These are phyloP conservation scores for Ilyonectria sp. DNA, from an alignment of 2,329 filamentous ascomycete genomes.

Conservation along the genomic window DNA sequence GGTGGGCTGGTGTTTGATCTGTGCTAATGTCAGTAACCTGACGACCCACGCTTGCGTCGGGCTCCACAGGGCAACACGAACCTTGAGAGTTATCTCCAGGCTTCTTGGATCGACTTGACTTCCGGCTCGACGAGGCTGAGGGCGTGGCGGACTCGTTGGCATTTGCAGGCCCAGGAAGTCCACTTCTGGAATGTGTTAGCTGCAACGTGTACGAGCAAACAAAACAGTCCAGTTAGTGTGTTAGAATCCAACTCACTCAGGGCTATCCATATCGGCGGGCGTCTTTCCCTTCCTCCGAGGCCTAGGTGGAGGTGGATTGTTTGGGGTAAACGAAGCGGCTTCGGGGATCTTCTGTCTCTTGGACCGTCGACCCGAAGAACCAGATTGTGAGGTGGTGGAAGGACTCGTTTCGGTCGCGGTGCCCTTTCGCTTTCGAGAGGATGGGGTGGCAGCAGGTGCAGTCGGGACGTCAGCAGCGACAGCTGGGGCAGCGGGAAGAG, in stretches of 20 bases:
- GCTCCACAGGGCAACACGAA: slow-evolving; percentile 44
- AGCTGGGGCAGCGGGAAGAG: slow-evolving; percentile 58
- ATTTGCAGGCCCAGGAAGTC: slow-evolving; percentile 69
- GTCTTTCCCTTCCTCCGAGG: slow-evolving; percentile 74
- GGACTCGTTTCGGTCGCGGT: slow-evolving; percentile 67
- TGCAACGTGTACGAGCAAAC: background rate
- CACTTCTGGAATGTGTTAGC: slow-evolving; percentile 41
- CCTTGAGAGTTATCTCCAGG: slow-evolving; percentile 62
- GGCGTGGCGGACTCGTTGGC: slow-evolving; percentile 71
- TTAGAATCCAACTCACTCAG: slow-evolving; percentile 67
- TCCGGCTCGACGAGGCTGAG: slow-evolving; percentile 78
- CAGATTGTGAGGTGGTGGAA: slow-evolving; percentile 46
- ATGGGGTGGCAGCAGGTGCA: slow-evolving; percentile 59
- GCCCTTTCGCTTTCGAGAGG: slow-evolving; percentile 84
- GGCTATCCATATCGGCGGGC: slow-evolving; percentile 79
- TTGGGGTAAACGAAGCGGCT: slow-evolving; percentile 55
- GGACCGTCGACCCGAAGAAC: slow-evolving; percentile 69
- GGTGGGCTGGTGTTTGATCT: slow-evolving; percentile 54
- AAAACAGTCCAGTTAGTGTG: background rate
- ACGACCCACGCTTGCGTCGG: background rate
- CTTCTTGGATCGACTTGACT: slow-evolving; percentile 81
- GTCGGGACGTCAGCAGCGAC: slow-evolving; percentile 57
- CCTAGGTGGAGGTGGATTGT: slow-evolving; percentile 54
- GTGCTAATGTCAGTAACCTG: slow-evolving; percentile 33
- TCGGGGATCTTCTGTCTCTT: slow-evolving; percentile 80